Conservation (phyloP, 257 asterid species). For the Solanum bukasovii region DNA sequence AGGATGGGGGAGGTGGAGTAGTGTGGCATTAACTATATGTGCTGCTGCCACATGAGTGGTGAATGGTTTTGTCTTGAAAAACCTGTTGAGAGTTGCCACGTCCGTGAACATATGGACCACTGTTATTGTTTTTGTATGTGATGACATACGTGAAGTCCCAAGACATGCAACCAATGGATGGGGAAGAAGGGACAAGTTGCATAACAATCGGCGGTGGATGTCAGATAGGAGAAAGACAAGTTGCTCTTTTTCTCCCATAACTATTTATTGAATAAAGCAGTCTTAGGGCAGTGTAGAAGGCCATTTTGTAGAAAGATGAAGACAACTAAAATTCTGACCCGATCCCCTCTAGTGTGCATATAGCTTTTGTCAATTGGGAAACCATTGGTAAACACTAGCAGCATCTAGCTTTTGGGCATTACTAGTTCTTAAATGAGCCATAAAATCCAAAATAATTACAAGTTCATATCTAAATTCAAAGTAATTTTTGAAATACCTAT, state of each 20-base stretch:
- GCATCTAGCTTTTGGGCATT: no score
- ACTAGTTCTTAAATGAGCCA: no score
- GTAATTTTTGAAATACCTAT: no score
- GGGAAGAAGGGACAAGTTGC: slow-evolving; percentile 25
- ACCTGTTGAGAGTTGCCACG: background rate
- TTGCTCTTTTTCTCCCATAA: slow-evolving; percentile 24
- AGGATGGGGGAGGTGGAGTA: background rate
- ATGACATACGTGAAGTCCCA: slow-evolving; percentile 5
- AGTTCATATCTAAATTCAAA: no score
- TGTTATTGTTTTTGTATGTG: background rate
- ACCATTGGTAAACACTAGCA: no score
- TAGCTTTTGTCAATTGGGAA: no score
- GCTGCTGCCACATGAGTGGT: background rate
- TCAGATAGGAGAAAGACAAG: slow-evolving; percentile 13
- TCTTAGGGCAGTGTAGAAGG: background rate
- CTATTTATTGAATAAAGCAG: slow-evolving; percentile 24
- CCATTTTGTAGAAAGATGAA: no score
- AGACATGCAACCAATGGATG: slow-evolving; percentile 28
- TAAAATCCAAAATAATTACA: no score
- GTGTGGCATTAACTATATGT: background rate
- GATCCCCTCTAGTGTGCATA: no score
- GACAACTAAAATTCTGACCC: no score
- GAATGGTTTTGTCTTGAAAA: background rate
- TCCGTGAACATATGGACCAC: background rate
- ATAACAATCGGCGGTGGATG: slow-evolving; percentile 40